A percentile compares a stretch with the other conserved stretches of the same genome.
phyloP scores from a whole-genome alignment of 2,329 filamentous ascomycete species.

The Rutstroemia sp. region DNA sequence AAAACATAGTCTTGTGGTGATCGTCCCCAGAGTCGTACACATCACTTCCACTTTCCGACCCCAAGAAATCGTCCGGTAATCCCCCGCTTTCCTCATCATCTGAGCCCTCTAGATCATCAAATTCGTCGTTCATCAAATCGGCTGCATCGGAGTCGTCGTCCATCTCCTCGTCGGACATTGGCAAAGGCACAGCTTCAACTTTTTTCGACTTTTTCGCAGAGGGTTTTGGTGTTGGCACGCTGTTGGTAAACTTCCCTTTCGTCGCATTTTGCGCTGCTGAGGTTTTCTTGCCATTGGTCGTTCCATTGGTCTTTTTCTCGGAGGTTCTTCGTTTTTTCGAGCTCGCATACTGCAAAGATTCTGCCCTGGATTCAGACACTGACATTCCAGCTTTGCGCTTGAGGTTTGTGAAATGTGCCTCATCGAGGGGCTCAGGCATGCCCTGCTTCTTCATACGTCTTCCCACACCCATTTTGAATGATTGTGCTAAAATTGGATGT shows the following conservation, averaged over 20 bases:
- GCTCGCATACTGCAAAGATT: conserved; percentile 33
- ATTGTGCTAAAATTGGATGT: not conserved
- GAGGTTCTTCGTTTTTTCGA: conserved; percentile 57
- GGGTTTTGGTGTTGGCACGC: conserved; percentile 27
- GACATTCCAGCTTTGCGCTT: conserved; percentile 79
- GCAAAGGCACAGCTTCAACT: conserved; percentile 35
- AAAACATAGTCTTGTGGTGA: conserved; percentile 72
- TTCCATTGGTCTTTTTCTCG: conserved; percentile 27
- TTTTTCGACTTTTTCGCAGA: conserved; percentile 31
- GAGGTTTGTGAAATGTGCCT: conserved; percentile 66
- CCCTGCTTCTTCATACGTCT: conserved; percentile 97
- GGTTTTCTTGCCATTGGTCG: conserved; percentile 24
- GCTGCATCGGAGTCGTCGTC: conserved; percentile 39
- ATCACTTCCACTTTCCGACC: conserved; percentile 27
- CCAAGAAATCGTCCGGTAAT: conserved; percentile 52
- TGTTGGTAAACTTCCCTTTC: conserved; percentile 32
- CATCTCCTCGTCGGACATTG: conserved; percentile 34
- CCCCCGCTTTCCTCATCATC: conserved; percentile 25
- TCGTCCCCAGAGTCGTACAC: conserved; percentile 42
- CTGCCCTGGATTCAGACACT: conserved; percentile 47
- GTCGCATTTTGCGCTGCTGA: conserved; percentile 23
- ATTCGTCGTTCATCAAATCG: conserved; percentile 38
- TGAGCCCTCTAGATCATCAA: conserved; percentile 30
- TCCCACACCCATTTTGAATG: conserved; percentile 69
- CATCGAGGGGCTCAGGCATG: conserved; percentile 72